Base-by-base conservation (phyloP, 1,284 basidiomycete genomes). In the Sanghuangporus sanghuang region DNA sequence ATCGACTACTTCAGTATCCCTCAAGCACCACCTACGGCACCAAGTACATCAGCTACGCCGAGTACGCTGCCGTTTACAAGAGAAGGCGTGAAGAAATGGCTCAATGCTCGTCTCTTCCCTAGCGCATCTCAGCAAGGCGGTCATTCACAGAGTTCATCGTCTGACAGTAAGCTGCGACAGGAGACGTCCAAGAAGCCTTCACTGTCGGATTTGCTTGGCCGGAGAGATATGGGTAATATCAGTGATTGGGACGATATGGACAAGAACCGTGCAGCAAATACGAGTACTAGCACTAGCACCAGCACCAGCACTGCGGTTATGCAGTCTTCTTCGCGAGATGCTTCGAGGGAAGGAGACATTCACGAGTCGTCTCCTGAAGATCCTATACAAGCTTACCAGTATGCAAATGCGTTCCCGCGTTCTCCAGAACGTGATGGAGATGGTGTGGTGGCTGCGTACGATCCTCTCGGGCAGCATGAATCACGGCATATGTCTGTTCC, bases 21-120 rank as follows among this genome's bases (percentile, higher is more conserved):
- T 23, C 59, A 66, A n/a, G n/a, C 73, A 71, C 50, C 76, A 64
- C 74, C 74, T 58, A 75, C 75, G 46, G n/a, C 73, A 71, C 50
- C 76, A 64, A 74, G 74, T 57, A 75, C 75, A 48, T 78, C 73
- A 59, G 76, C 74, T 63, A 70, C 68, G 11, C 70, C 73, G n/a
- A 72, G 77, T n/a, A 71, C 75, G 68, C 76, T 92, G 60, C 90
- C 90, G 0, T 89, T 82, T 72, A 89, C 83, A 16, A 78, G 88
- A 14, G 85, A 89, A 59, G 89, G 85, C 27, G 88, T 92, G 36
- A 87, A 85, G 73, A 87, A 87, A 70, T 92, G 90, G 90, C 73
- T 90, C 54, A 86, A 77, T 64, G 83, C 81, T 64, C 83, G 68
- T 35, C 67, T 69, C 42, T 67, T 69, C 44, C 59, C 65, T 27